Conservation (phyloP, 192 early-diverging fungal species). For the Pilobolus umbonatus region DNA sequence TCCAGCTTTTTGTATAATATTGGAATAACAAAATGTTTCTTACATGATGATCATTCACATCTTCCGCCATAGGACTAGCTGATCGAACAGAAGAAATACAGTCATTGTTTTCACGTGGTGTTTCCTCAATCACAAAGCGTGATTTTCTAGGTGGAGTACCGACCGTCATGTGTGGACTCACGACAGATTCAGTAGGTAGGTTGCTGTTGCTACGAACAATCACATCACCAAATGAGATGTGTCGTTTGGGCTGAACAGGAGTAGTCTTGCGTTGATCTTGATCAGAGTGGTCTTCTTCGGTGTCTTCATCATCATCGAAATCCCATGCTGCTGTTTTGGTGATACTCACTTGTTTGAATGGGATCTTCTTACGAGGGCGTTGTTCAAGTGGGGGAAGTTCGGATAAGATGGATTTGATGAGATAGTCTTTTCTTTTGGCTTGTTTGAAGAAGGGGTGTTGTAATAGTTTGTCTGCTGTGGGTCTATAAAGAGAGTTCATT, state of each 20-base stretch:
- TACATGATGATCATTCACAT: no score
- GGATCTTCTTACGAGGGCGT: slow-evolving; percentile 55
- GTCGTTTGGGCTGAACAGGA: slow-evolving; percentile 14
- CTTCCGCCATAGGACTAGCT: slow-evolving; percentile 13
- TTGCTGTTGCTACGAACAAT: slow-evolving; percentile 29
- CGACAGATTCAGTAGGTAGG: slow-evolving; percentile 8
- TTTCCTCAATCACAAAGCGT: slow-evolving; percentile 35
- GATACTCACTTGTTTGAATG: slow-evolving; percentile 39
- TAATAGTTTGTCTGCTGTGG: slow-evolving; percentile 71
- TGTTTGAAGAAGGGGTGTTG: slow-evolving; percentile 76
- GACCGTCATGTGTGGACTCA: not conserved
- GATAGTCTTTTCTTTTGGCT: slow-evolving; percentile 63
- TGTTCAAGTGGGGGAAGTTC: slow-evolving; percentile 65
- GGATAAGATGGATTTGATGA: slow-evolving; percentile 51
- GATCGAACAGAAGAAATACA: slow-evolving; percentile 1
- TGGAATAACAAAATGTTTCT: no score
- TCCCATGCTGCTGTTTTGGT: slow-evolving; percentile 64
- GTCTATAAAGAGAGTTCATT: slow-evolving; percentile 40
- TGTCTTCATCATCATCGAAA: slow-evolving; percentile 46
- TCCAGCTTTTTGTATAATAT: no score
- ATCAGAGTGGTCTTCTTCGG: not conserved
- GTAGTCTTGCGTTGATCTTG: not conserved
- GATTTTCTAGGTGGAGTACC: slow-evolving; percentile 24
- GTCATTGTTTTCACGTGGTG: not conserved
- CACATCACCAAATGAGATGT: slow-evolving; percentile 44